phyloP scores from a whole-genome alignment of 352 stramenopile species.

The Elongisporangium anandrum region DNA sequence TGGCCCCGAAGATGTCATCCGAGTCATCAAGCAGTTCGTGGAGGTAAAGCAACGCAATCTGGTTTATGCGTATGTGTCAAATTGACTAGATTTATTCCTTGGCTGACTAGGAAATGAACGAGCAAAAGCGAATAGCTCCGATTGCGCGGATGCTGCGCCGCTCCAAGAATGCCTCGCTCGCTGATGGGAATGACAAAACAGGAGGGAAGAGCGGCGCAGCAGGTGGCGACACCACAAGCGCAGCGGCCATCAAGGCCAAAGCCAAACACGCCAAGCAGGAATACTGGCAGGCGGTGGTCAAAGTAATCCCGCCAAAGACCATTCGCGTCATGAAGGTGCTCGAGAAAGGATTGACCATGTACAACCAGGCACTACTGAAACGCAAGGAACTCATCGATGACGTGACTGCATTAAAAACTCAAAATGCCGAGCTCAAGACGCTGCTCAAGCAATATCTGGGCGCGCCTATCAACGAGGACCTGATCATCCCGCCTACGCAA shows the following conservation, averaged over 20 bases:
- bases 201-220: slow-evolving; percentile 12
- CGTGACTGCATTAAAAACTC: slow-evolving; percentile 63
- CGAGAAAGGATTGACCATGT: slow-evolving; percentile 79
- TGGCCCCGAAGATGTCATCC: slow-evolving; percentile 82
- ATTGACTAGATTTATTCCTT: no score
- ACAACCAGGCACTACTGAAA: slow-evolving; percentile 76
- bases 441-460: slow-evolving; percentile 89
- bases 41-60: no score
- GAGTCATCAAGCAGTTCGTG: slow-evolving; percentile 86
- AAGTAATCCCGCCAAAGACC: slow-evolving; percentile 66
- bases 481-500: slow-evolving; percentile 82
- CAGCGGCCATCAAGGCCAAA: slow-evolving; percentile 30
- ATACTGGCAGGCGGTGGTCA: slow-evolving; percentile 76
- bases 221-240: slow-evolving; percentile 18
- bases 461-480: slow-evolving; percentile 75
- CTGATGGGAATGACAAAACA: slow-evolving; percentile 3
- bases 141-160: slow-evolving; percentile 42
- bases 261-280: slow-evolving; percentile 49
- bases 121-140: slow-evolving; percentile 59
- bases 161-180: slow-evolving; percentile 5
- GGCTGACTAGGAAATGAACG: slow-evolving; percentile 48
- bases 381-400: slow-evolving; percentile 81
- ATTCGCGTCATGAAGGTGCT: slow-evolving; percentile 77
- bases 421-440: slow-evolving; percentile 89
- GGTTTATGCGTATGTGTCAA: no score